phyloP scores from a whole-genome alignment of 1,284 basidiomycete genomes.

The Lignosus rhinocerotis region DNA sequence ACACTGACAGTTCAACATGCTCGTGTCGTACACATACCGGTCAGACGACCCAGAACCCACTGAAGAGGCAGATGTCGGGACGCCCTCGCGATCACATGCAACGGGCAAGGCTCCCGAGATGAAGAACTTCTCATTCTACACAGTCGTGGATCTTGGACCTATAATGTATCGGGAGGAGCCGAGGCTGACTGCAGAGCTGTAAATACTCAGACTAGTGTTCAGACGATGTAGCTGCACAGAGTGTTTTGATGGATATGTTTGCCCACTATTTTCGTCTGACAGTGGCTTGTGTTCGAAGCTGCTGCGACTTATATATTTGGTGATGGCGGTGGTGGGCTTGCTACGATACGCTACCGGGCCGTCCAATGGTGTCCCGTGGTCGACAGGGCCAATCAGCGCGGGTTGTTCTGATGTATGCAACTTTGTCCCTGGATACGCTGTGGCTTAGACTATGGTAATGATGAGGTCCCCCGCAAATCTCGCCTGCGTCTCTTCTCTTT shows the following conservation, averaged over 20 bases:
- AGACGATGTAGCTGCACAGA: background rate
- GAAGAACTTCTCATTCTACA: slow-evolving; percentile 87
- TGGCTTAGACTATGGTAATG: background rate
- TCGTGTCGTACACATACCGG: slow-evolving; percentile 89
- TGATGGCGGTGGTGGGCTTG: background rate
- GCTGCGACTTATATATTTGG: background rate
- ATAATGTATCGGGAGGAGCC: slow-evolving; percentile 63
- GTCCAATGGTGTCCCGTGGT: background rate
- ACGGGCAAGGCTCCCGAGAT: slow-evolving; percentile 55
- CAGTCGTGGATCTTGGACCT: slow-evolving; percentile 73
- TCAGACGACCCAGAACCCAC: slow-evolving; percentile 75
- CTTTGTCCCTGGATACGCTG: slow-evolving; percentile 10
- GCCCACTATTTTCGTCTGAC: background rate
- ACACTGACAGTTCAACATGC: slow-evolving; percentile 78
- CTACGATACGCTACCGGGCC: slow-evolving; percentile 4
- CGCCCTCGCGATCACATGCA: slow-evolving; percentile 44
- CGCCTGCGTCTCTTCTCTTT: background rate
- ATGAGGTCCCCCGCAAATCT: background rate
- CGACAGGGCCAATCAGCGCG: slow-evolving; percentile 3
- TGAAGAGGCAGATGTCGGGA: slow-evolving; percentile 56
- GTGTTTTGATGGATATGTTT: background rate
- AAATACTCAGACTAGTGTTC: background rate
- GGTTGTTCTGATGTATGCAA: background rate
- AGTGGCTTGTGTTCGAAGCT: background rate
- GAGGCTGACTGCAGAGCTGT: slow-evolving; percentile 14